phyloP scores from a whole-genome alignment of 768 basidiomycete species.

The Tephrocybe sp. region DNA sequence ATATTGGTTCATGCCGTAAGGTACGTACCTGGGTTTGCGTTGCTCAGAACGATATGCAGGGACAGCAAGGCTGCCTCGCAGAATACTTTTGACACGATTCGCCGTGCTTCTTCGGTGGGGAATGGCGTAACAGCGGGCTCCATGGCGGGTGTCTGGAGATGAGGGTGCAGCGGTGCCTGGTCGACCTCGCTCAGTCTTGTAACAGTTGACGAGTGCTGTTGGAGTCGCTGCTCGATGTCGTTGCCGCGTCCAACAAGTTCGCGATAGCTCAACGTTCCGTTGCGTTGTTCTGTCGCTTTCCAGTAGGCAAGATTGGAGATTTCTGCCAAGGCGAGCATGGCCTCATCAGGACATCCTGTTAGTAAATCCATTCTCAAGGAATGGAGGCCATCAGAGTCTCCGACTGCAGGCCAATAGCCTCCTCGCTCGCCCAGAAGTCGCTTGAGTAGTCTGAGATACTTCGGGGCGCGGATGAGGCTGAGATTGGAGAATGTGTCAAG shows the following conservation, averaged over 20 bases:
- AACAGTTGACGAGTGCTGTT: constrained; percentile 37
- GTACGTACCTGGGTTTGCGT: constrained; percentile 63
- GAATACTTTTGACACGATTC: constrained; percentile 55
- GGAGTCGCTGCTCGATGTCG: constrained; percentile 65
- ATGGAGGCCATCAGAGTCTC: constrained; percentile 31
- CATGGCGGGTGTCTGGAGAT: constrained; percentile 31
- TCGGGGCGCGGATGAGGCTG: constrained; percentile 59
- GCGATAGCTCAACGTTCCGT: constrained; percentile 68
- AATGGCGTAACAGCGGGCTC: constrained; percentile 29
- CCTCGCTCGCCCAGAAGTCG: constrained; percentile 57
- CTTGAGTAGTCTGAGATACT: constrained; percentile 65
- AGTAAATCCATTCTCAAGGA: constrained; percentile 65
- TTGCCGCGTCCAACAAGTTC: constrained; percentile 77
- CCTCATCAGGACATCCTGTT: constrained; percentile 80
- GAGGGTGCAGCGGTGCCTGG: constrained; percentile 39
- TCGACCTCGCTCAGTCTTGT: constrained; percentile 31
- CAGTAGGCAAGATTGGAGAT: constrained; percentile 72
- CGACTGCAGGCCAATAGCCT: constrained; percentile 44
- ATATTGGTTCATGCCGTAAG: background rate
- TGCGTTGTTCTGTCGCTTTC: constrained; percentile 65
- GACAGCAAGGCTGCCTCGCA: constrained; percentile 67
- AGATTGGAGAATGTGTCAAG: constrained; percentile 74
- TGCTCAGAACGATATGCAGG: constrained; percentile 70
- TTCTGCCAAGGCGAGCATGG: constrained; percentile 74
- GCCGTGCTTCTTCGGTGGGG: constrained; percentile 46